These are phyloP conservation scores for Asterochloris erici DNA, from an alignment of 139 green algal species.

Conservation along the genomic window DNA sequence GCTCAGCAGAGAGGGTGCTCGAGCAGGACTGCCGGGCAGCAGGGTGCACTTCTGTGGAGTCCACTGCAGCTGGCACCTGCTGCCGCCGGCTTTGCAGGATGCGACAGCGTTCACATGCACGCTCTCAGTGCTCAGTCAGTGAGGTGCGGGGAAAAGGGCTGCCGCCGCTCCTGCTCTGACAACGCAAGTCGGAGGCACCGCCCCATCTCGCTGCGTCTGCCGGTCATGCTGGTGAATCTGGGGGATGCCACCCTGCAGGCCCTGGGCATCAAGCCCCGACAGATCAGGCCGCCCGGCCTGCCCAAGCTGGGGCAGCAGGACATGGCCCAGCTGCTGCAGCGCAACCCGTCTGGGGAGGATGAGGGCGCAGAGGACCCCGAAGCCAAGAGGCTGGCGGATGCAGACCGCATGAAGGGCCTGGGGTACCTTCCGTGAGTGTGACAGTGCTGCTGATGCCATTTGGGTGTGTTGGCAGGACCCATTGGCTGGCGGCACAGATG, in stretches of 20 bases:
- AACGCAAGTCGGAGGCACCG: not conserved
- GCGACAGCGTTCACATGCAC: not conserved
- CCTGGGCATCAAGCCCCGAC: constrained; percentile 62
- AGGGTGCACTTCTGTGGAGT: too few relatives aligned
- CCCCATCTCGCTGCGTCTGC: not conserved
- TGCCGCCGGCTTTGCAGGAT: not conserved
- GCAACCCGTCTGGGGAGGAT: constrained; percentile 9
- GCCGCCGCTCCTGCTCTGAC: not conserved
- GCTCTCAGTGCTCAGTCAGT: not conserved
- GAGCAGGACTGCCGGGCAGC: too few relatives aligned
- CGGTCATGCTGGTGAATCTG: not conserved
- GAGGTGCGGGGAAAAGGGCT: not conserved
- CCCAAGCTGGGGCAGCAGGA: constrained; percentile 53
- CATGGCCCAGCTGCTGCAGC: constrained; percentile 50
- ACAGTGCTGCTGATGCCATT: too few relatives aligned
- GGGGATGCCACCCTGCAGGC: constrained; percentile 33
- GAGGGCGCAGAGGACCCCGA: not conserved
- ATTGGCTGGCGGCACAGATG: too few relatives aligned
- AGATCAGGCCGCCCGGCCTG: constrained; percentile 13
- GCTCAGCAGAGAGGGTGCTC: too few relatives aligned
- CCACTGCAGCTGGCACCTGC: not conserved
- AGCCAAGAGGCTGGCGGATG: not conserved
- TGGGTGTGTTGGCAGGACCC: too few relatives aligned
- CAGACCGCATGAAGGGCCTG: constrained; percentile 22
- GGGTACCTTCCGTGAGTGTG: constrained; percentile 16